phyloP scores from a whole-genome alignment of 352 stramenopile genomes.

The Globisporangium acanthophoron region DNA sequence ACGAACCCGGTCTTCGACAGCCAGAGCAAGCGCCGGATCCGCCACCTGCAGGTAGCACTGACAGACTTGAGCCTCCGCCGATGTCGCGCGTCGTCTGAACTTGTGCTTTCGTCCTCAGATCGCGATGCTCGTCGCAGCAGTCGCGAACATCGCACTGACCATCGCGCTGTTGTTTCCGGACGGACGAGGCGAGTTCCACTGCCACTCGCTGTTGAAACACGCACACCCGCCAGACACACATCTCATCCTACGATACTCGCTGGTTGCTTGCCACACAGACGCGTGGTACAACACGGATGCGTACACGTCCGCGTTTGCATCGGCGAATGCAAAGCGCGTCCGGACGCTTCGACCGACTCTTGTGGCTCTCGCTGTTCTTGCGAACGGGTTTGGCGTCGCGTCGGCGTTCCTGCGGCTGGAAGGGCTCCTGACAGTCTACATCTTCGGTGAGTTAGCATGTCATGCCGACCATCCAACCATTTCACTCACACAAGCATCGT shows the following conservation, averaged over 20 bases:
- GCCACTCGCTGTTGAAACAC: neutral
- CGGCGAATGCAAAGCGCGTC: conserved; percentile 24
- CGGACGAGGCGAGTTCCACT: conserved; percentile 14
- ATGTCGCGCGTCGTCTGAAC: neutral
- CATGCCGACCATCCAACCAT: neutral
- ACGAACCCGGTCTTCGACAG: conserved; percentile 28
- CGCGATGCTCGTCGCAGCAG: conserved; percentile 13
- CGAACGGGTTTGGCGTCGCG: conserved; percentile 26
- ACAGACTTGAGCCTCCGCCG: neutral
- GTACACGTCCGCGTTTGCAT: conserved; percentile 20
- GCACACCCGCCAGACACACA: neutral
- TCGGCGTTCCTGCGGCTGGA: conserved; percentile 19
- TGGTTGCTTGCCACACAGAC: conserved; percentile 13
- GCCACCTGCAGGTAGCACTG: conserved; percentile 25
- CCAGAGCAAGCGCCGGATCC: conserved; percentile 26
- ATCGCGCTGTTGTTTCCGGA: conserved; percentile 23
- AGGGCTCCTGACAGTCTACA: conserved; percentile 35
- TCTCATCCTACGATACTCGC: neutral
- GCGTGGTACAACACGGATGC: conserved; percentile 49
- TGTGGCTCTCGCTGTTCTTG: conserved; percentile 21
- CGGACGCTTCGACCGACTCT: conserved; percentile 23
- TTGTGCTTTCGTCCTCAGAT: conserved; percentile 3
- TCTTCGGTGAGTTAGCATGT: conserved; percentile 24
- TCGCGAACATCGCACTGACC: conserved; percentile 21
- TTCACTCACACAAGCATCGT: neutral